Evolutionary conservation across 2,329 filamentous ascomycete species (phyloP).

Genomic region (Blastomyces percursus): DNA sequence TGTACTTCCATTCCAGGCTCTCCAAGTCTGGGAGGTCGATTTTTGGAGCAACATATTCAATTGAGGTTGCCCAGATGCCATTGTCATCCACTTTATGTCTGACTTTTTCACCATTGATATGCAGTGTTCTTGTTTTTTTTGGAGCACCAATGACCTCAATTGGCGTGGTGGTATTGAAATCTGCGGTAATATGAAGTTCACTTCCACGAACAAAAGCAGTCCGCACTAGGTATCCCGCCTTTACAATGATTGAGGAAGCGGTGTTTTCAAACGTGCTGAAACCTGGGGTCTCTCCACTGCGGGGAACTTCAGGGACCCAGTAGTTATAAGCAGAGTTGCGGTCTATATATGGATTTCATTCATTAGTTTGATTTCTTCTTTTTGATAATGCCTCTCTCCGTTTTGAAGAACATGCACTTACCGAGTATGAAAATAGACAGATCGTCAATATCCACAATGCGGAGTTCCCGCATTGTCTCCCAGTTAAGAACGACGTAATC

Average conservation of each 20-base stretch:
- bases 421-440: constrained; percentile 47
- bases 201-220: constrained; percentile 43
- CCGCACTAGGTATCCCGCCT: constrained; percentile 35
- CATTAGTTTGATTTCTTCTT: background rate
- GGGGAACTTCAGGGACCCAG: constrained; percentile 31
- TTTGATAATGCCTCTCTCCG: background rate
- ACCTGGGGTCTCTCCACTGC: constrained; percentile 19
- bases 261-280: constrained; percentile 23
- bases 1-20: constrained; percentile 53
- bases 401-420: constrained; percentile 21
- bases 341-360: constrained; percentile 33
- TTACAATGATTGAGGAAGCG: constrained; percentile 31
- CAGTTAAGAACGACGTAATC: constrained; percentile 38
- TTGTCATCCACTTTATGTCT: constrained; percentile 32
- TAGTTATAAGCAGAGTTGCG: constrained; percentile 38
- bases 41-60: constrained; percentile 41
- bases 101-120: constrained; percentile 48
- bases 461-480: constrained; percentile 42
- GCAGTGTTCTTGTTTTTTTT: constrained; percentile 44
- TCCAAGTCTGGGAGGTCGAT: constrained; percentile 49
- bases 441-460: constrained; percentile 30
- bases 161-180: constrained; percentile 58
- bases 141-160: constrained; percentile 58
- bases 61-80: constrained; percentile 42
- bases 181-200: constrained; percentile 54